phyloP scores from a whole-genome alignment of 2,329 filamentous ascomycete species.

The Fusarium chlamydosporum region DNA sequence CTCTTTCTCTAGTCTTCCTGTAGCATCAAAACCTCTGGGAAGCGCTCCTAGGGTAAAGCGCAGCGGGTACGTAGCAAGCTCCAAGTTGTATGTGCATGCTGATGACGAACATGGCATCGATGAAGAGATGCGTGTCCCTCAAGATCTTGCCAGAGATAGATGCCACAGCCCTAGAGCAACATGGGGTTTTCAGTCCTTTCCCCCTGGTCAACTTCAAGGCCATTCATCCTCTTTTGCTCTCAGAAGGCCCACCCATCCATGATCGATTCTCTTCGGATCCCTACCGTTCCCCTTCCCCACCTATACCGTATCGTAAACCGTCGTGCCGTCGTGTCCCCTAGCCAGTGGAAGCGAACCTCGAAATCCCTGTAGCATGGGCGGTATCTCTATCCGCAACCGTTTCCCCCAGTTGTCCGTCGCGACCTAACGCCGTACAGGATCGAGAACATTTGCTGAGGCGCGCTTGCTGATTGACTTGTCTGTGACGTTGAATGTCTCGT shows the following conservation, averaged over 20 bases:
- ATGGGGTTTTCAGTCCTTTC: constrained; percentile 40
- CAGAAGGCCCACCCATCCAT: constrained; percentile 43
- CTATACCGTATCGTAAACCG: constrained; percentile 45
- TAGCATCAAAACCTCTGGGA: background rate
- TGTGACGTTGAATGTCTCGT: constrained; percentile 20
- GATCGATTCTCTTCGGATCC: constrained; percentile 48
- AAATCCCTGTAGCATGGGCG: constrained; percentile 41
- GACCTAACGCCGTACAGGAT: constrained; percentile 27
- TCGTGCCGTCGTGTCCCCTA: constrained; percentile 40
- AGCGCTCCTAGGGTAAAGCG: constrained; percentile 6
- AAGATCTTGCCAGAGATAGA: constrained; percentile 36
- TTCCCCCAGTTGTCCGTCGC: constrained; percentile 33
- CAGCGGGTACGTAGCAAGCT: constrained; percentile 3
- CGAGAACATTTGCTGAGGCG: constrained; percentile 29
- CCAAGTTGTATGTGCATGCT: constrained; percentile 5
- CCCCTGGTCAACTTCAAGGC: constrained; percentile 40
- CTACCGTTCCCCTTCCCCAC: constrained; percentile 36
- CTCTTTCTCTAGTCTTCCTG: constrained; percentile 16
- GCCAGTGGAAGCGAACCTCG: constrained; percentile 46
- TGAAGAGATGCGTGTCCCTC: constrained; percentile 30
- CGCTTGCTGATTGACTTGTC: constrained; percentile 29
- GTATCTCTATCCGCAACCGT: constrained; percentile 45
- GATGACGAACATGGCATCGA: constrained; percentile 28
- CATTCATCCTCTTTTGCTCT: constrained; percentile 43
- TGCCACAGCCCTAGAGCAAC: constrained; percentile 39